Base-by-base conservation (phyloP, 2,329 filamentous ascomycete genomes). In the Aspergillus sp. region DNA sequence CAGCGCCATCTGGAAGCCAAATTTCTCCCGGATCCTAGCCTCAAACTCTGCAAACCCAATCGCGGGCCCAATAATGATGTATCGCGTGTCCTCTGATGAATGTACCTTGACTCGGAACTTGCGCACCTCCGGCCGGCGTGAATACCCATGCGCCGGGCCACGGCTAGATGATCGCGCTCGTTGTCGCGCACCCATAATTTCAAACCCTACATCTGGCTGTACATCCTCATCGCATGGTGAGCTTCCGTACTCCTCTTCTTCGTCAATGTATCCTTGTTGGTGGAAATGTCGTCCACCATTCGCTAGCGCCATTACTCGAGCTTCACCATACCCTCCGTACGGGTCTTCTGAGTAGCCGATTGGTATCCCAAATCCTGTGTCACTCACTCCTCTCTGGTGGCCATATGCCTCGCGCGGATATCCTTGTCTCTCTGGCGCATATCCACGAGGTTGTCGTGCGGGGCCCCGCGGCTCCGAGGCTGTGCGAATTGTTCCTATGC, bases 101-200 rank as follows among this genome's bases (percentile, higher is more conserved):
- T 98, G 93, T 2, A 96, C 92, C 79, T 99, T 99, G 72, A 97
- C 87, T 39, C 93, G 86, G 63, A 98, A 87, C 75, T 93, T 89
- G 61, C 85, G 85, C 57, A 95, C 80, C 6, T 91, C 89, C 1
- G 86, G 84, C 56, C 84, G 68, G 12, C 71, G 70, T 5, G 73
- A 73, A 21, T 63, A 67, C 19, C 62, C 67, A 12, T 63, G 70
- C 41, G 63, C 71, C 11, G 73, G 65, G 33, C 62, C 60, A 15
- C 66, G 66, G 27, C 61, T 52, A 11, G 67, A 67, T 55, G 62
- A 69, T 21, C 80, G 61, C n/a, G 67, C 65, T 5, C 64, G 66
- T 12, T 64, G 64, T 40, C 64, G 64, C 48, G 79, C 75, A 67
- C 83, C 85, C 35, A 93, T 79, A 80, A 93, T 91, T 70, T 96